Evolutionary conservation across 208 protist genomes (phyloP).

Genomic region (Trypanosoma boissoni): DNA sequence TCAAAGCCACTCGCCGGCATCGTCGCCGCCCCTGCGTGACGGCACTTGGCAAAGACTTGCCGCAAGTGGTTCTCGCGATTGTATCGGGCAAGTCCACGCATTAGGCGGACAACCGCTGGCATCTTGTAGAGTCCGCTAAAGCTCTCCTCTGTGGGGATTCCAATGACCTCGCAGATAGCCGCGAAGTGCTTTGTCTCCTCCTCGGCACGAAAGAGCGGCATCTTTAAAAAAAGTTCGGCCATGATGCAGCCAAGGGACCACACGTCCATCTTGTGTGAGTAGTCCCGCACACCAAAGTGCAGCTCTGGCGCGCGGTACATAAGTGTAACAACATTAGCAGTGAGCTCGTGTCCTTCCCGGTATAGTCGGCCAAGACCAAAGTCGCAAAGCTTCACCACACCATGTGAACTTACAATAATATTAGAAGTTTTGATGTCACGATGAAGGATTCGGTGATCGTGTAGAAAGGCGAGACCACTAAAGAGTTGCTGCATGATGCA

Average conservation of each 20-base stretch:
- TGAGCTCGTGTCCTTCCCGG: conserved; percentile 76
- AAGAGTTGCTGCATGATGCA: conserved; percentile 77
- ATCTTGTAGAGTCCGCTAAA: conserved; percentile 80
- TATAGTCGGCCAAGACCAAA: conserved; percentile 88
- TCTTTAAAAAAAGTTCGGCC: conserved; percentile 97
- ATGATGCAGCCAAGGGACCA: conserved; percentile 97
- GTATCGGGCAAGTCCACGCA: conserved; percentile 54
- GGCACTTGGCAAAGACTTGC: conserved; percentile 37
- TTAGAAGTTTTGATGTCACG: conserved; percentile 90
- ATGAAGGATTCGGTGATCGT: conserved; percentile 81
- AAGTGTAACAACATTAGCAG: conserved; percentile 91
- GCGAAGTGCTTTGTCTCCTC: conserved; percentile 86
- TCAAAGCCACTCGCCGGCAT: conserved; percentile 59
- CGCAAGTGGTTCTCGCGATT: conserved; percentile 51
- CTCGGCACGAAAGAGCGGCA: conserved; percentile 94
- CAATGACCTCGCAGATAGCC: conserved; percentile 89
- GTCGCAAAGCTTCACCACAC: conserved; percentile 83
- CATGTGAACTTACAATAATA: conserved; percentile 64
- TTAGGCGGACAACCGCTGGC: conserved; percentile 35
- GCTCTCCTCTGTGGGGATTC: conserved; percentile 90
- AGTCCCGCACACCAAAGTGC: conserved; percentile 80
- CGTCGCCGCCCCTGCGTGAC: conserved; percentile 10
- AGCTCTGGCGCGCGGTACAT: conserved; percentile 96
- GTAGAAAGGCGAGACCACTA: conserved; percentile 66
- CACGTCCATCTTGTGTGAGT: conserved; percentile 93